Percentiles rank a stretch among this genome's conserved stretches.
Evolutionary conservation across 176 grass and related monocot genomes (phyloP).

Genomic region (Ensete ventricosum): DNA sequence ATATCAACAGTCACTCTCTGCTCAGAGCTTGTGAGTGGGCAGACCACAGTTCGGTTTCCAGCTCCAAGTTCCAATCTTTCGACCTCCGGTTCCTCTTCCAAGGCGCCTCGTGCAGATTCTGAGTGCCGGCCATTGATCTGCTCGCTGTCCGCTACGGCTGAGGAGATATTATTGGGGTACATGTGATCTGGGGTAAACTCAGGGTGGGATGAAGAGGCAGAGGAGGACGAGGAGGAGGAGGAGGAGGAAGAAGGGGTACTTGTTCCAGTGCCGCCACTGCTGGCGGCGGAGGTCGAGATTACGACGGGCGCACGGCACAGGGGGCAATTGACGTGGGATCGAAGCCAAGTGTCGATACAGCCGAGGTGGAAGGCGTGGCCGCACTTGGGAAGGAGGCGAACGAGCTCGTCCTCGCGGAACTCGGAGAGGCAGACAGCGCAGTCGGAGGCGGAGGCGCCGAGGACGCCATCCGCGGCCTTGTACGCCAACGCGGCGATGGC

Average conservation of each 20-base stretch:
- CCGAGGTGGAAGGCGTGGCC: conserved; percentile 66
- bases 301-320: conserved; percentile 65
- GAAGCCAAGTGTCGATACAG: conserved; percentile 85
- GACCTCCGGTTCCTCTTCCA: neutral
- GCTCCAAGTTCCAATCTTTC: neutral
- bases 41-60: neutral
- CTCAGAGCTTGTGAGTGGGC: neutral
- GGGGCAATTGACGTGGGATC: conserved; percentile 67
- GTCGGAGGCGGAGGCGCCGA: neutral
- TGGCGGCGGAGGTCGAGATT: neutral
- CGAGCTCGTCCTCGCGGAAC: conserved; percentile 68
- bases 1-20: neutral
- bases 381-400: conserved; percentile 73
- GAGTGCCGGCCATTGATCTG: neutral
- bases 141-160: neutral
- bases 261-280: neutral
- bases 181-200: neutral
- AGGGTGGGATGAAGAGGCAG: neutral
- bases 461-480: conserved; percentile 26
- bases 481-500: conserved; percentile 60
- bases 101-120: neutral
- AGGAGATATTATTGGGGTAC: neutral
- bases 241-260: neutral
- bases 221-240: neutral
- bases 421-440: conserved; percentile 79